Conservation (phyloP, 345 rosid genomes). For the Aquilaria sinensis region DNA sequence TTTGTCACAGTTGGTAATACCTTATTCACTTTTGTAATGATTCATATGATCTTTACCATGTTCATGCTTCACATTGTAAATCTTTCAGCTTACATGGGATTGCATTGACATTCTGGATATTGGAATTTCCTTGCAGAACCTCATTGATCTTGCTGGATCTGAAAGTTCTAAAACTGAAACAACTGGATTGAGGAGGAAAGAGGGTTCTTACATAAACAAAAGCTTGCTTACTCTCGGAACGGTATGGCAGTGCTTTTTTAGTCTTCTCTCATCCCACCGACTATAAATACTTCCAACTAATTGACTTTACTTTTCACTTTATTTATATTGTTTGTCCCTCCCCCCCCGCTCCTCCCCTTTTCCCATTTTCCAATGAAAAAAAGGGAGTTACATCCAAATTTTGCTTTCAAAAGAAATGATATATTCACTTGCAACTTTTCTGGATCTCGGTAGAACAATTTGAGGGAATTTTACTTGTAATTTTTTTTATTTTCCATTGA, state of each 20-base stretch:
- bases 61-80: conserved; percentile 2
- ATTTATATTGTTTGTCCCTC: background rate
- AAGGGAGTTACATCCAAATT: too few relatives aligned
- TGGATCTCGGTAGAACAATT: too few relatives aligned
- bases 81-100: background rate
- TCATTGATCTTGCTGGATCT: conserved; percentile 77
- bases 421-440: too few relatives aligned
- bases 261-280: background rate
- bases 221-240: conserved; percentile 75
- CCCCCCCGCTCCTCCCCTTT: background rate
- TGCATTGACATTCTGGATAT: background rate
- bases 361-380: background rate
- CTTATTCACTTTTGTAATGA: conserved; percentile 5
- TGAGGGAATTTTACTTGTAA: too few relatives aligned
- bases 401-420: too few relatives aligned
- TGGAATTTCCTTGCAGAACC: conserved; percentile 34
- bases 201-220: conserved; percentile 72
- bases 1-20: conserved; percentile 56
- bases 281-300: too few relatives aligned
- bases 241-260: conserved; percentile 24
- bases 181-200: conserved; percentile 66
- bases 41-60: conserved; percentile 10
- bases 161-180: conserved; percentile 80
- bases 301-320: too few relatives aligned
- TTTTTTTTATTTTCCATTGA: too few relatives aligned